Evolutionary conservation across 2,329 filamentous ascomycete species (phyloP).

Genomic region (Colletotrichum musae): DNA sequence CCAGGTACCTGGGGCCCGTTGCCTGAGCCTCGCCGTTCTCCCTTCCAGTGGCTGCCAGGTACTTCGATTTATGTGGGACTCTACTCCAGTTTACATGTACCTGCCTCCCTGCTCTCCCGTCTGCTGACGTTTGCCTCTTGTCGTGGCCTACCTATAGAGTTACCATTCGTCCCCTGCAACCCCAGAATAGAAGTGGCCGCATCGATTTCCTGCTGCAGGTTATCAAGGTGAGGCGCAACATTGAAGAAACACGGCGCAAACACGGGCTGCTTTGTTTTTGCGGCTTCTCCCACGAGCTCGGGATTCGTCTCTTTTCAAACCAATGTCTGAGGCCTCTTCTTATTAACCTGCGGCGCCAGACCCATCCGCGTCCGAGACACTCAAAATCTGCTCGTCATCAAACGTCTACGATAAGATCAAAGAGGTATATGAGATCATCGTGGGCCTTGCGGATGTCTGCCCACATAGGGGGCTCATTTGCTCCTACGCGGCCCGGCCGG

Average conservation of each 20-base stretch:
- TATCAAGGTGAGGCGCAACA: conserved; percentile 26
- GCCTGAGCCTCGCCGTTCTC: conserved; percentile 21
- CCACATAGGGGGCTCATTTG: conserved; percentile 20
- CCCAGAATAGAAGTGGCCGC: conserved; percentile 28
- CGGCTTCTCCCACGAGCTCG: background rate
- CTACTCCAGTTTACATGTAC: conserved; percentile 1
- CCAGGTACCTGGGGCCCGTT: conserved; percentile 17
- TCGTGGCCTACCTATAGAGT: background rate
- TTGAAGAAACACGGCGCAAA: conserved; percentile 13
- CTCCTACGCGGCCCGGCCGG: conserved; percentile 16
- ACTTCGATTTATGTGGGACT: conserved; percentile 26
- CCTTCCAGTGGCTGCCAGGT: conserved; percentile 29
- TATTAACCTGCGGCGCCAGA: no score
- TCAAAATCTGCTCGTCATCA: conserved; percentile 20
- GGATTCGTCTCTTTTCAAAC: no score
- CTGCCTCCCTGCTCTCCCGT: conserved; percentile 28
- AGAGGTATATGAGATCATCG: conserved; percentile 29
- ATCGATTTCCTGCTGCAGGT: conserved; percentile 14
- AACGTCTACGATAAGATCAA: conserved; percentile 6
- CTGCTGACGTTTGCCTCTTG: conserved; percentile 30
- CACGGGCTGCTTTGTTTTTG: background rate
- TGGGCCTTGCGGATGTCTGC: conserved; percentile 5
- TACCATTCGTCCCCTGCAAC: conserved; percentile 19
- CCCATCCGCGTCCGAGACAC: no score
- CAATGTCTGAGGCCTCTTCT: no score